Evolutionary conservation across 2,329 filamentous ascomycete genomes (phyloP), one percentile per base, ranked within the genome.

Genomic region (Aspergillus fijiensis): DNA sequence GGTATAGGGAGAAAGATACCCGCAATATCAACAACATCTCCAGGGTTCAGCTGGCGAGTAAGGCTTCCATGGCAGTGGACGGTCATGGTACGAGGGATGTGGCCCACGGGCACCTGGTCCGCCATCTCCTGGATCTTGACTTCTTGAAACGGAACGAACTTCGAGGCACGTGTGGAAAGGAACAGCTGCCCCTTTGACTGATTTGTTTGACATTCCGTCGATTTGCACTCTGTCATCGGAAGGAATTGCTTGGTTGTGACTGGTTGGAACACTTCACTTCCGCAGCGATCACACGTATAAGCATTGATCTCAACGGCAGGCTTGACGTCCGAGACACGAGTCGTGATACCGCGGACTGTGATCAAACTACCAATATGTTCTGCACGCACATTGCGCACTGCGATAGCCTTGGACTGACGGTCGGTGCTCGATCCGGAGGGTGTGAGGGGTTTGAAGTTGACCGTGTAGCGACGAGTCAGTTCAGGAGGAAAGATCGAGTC

Each of bases 41-140:
- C 95, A 2, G 95, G 95, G 73, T 91, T 98, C 71, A 98, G 86
- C 69, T 91, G 88, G 60, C 95, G 85, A 31, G 94, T 92, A 12
- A 96, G 83, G 62, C 87, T 90, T 62, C 95, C 95, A 72, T 96
- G 89, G 76, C 92, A 96, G 70, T 96, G 86, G 23, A 99, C 81
- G 0, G 94, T 98, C 63, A 99, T 80, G 59, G 92, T 92, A 60
- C 95, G 87, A 33, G 95, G 95, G 69, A 99, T 99, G 74, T 99
- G 95, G 54, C 95, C 95, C 65, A 99, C 96, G 7, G 95, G 95
- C 0, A 99, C 95, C 76, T 99, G 95, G 74, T 99, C 95, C n/a
- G 95, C 92, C 87, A 98, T 91, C 75, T 99, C 95, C 77, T 99
- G 95, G 59, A 99, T 92, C 80, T 98, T 98, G 77, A 98, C 87